Base-by-base conservation (phyloP, 192 early-diverging fungal species). In the Neocallimastix lanati region DNA sequence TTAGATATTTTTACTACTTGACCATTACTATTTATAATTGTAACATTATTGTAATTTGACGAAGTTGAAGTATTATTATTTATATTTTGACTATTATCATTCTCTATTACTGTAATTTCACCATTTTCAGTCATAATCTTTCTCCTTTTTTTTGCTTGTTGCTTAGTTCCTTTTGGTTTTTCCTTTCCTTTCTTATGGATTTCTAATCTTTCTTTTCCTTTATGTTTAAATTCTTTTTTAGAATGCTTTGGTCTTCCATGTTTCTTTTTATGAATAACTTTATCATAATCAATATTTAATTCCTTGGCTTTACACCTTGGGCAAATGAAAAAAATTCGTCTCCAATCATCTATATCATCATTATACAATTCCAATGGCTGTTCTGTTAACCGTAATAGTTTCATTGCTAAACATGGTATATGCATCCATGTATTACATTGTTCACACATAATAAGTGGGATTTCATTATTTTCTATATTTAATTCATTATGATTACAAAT, bases 371-470 rank as follows among this genome's bases (percentile, higher is more conserved):
- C 16, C n/a, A 67, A 67, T 25, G 50, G 50, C 28, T 77, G 28
- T 29, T 77, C 37, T 29, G 29, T 79, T 11, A 29, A 28, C 5
- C 79, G 79, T 18, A 78, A 81, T 28, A 80, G 40, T 15, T 80
- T 78, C 29, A 76, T 84, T 16, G 82, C 84, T 38, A 92, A 82
- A 77, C 93, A 94, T 1, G 82, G 81, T 25, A 93, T 90, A 82
- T 94, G 93, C 78, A 91, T 89, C 93, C 93, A 94, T 9, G 87
- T 85, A 76, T 85, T 82, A 82, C 93, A 94, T 28, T 82, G 78
- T 33, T 85, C 91, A 79, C 93, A 94, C 0, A 90, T 87, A 78
- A 94, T 91, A 87, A 93, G 92, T 0, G 90, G 88, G 27, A 85
- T 84, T 13, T 92, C 93, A 86, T 94, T 67, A 67, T 67, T 91